Percentiles rank a stretch among this genome's conserved stretches.
These are phyloP conservation scores for Berkeleyomyces basicola DNA, from an alignment of 2,329 filamentous ascomycete genomes.

Conservation along the genomic window DNA sequence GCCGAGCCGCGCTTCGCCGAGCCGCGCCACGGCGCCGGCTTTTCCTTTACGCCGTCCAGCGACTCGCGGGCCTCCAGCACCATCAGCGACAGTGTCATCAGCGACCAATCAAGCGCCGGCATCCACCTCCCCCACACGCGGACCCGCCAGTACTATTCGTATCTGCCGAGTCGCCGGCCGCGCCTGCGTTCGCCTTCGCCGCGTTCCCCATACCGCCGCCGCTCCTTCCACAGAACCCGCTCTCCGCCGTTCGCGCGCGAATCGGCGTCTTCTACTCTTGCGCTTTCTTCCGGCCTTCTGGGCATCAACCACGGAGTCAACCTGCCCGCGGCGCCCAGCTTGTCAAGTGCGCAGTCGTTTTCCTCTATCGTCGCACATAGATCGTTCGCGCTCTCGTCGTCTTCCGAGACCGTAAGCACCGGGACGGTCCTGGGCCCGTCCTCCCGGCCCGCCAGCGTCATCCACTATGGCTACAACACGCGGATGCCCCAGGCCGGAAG, in stretches of 20 bases:
- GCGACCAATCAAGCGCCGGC: background rate
- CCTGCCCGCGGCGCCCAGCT: background rate
- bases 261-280: background rate
- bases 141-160: background rate
- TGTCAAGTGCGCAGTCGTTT: constrained; percentile 5
- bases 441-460: constrained; percentile 4
- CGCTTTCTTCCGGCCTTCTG: background rate
- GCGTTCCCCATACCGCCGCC: background rate
- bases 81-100: background rate
- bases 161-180: background rate
- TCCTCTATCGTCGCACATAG: background rate
- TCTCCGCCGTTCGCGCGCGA: background rate
- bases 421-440: background rate
- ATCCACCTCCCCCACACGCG: background rate
- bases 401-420: background rate
- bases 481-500: background rate
- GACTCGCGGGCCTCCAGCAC: background rate
- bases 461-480: background rate
- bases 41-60: background rate
- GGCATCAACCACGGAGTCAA: background rate
- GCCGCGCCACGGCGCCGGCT: background rate
- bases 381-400: constrained; percentile 2
- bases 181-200: background rate
- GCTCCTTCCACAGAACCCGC: background rate
- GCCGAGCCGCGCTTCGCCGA: background rate